Percentiles rank a stretch among this genome's conserved stretches.
Evolutionary conservation across 2,329 filamentous ascomycete species (phyloP).

Genomic region (Blastomyces gilchristii): DNA sequence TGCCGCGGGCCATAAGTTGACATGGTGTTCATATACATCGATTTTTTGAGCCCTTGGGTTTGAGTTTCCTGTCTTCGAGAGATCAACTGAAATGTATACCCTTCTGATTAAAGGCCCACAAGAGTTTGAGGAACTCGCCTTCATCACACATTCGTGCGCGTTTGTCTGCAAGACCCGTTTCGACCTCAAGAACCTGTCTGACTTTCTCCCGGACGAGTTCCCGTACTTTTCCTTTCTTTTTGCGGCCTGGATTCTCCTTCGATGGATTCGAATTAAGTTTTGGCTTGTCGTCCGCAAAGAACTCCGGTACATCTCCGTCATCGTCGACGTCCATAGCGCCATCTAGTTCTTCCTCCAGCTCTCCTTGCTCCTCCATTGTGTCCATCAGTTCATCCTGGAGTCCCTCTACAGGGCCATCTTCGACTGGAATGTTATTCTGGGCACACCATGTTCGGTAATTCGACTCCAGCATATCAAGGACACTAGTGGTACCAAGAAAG

Average conservation of each 20-base stretch:
- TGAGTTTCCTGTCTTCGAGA: background rate
- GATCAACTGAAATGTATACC: constrained; percentile 77
- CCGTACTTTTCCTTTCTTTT: constrained; percentile 68
- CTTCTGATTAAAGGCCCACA: constrained; percentile 79
- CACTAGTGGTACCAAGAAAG: constrained; percentile 69
- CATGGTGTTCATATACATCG: background rate
- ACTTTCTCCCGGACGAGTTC: constrained; percentile 82
- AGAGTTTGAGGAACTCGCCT: constrained; percentile 74
- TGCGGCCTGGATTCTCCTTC: constrained; percentile 49
- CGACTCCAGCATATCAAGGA: constrained; percentile 69
- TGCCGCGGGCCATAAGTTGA: constrained; percentile 1
- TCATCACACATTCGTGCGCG: constrained; percentile 81
- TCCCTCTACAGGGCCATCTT: constrained; percentile 48
- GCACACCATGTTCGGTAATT: constrained; percentile 90
- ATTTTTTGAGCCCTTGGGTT: background rate
- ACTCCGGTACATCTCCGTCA: constrained; percentile 63
- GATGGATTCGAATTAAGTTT: constrained; percentile 32
- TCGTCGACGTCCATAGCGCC: constrained; percentile 43
- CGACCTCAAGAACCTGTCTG: constrained; percentile 68
- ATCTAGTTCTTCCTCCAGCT: constrained; percentile 39
- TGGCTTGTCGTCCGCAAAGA: constrained; percentile 59
- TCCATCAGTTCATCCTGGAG: constrained; percentile 29
- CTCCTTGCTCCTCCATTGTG: constrained; percentile 25
- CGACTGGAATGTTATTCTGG: constrained; percentile 67
- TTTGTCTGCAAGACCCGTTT: constrained; percentile 70